phyloP scores from a whole-genome alignment of 306 rosid genomes.

The Pyrus pyrifolia region DNA sequence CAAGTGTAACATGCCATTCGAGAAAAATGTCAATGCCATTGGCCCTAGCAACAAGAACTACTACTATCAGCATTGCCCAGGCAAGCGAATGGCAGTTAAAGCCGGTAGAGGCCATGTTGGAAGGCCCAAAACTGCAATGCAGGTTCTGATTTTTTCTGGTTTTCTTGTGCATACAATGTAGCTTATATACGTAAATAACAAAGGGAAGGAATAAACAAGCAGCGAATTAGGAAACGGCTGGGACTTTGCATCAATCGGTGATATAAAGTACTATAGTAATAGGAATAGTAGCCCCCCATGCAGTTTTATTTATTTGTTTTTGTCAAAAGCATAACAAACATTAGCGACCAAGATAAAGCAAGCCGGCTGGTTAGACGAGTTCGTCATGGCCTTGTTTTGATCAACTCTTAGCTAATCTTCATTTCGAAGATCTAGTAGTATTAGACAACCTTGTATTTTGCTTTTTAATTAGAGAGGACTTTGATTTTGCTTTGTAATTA shows the following conservation, averaged over 20 bases:
- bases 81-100: neutral
- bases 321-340: neutral
- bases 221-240: neutral
- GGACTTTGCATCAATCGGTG: conserved; percentile 4
- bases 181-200: neutral
- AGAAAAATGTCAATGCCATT: conserved; percentile 36
- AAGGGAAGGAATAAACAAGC: neutral
- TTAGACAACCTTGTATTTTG: too few relatives aligned
- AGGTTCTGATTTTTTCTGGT: neutral
- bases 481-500: neutral
- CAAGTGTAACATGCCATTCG: conserved; percentile 35
- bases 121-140: neutral
- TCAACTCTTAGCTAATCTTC: neutral
- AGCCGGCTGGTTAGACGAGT: conserved; percentile 13
- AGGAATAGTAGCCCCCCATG: neutral
- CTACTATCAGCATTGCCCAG: neutral
- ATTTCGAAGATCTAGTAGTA: neutral
- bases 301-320: neutral
- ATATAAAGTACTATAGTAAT: neutral
- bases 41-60: conserved; percentile 18
- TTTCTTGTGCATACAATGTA: neutral
- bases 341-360: neutral
- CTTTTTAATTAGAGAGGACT: neutral
- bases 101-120: conserved; percentile 21
- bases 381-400: conserved; percentile 11